Evolutionary conservation across 1,139 yeast genomes (phyloP), one percentile per base, ranked within the genome.

Genomic region (Magnusiomyces sp.): DNA sequence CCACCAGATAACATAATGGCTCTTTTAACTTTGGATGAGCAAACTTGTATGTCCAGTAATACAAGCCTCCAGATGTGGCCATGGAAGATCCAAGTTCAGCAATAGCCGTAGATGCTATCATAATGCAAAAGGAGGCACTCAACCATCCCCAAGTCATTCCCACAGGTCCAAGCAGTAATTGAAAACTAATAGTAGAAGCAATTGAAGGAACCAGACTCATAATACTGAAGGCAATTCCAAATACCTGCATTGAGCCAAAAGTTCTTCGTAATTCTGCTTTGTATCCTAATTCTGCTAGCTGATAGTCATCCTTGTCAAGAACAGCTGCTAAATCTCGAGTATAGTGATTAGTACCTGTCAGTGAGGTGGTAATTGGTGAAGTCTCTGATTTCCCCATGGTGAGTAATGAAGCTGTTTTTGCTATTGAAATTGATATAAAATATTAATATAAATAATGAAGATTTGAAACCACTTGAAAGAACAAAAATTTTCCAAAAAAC

Each of bases 191-290:
- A 37, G 71, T 69, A 20, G 73, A 66, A 2, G 70, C 68, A 41
- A 83, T 79, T 9, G 89, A 81, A 2, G 92, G 90, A 50, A 83
- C 71, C 50, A 83, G 70, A 4, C 88, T 86, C 61, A 83, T 72
- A 49, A 83, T 86, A 10, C 86, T 78, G 66, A 83, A 83, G n/a
- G 88, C 81, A 34, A 66, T 65, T 20, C 70, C 69, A 53, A 67
- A 67, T 29, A 82, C 85, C 40, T 82, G 79, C 54, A 83, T 76
- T 1, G 83, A 75, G 2, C 84, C 73, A 57, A 68, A 69, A 58
- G 83, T 87, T 61, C 92, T 75, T 58, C 76, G 77, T 62, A 83
- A 77, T 62, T 83, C 90, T 58, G 80, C 86, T 61, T 80, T 80
- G 63, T 83, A 83, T 29, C 92, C 92, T 61, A 83, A 71, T 32